Percentiles rank a stretch among this genome's conserved stretches.
Conservation (phyloP, 1,284 basidiomycete species). For the Ceratobasidium sp. region DNA sequence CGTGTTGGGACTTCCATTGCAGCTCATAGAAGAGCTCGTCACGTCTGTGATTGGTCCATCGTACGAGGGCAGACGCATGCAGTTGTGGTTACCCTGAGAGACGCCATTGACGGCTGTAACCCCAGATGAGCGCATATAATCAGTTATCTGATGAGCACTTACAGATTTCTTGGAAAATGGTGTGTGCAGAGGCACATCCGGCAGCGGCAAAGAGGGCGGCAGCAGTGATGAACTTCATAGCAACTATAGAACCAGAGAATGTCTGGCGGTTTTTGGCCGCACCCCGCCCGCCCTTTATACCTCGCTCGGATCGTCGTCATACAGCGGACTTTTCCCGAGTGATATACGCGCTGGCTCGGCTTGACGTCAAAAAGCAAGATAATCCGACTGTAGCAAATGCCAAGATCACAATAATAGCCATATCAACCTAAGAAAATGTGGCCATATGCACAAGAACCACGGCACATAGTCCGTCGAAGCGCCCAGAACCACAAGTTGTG, state of each 20-base stretch:
- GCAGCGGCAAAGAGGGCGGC: slow-evolving; percentile 29
- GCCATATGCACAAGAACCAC: not conserved
- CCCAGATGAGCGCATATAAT: not conserved
- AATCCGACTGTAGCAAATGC: too few species aligned
- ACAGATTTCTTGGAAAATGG: slow-evolving; percentile 42
- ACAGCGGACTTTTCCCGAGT: not conserved
- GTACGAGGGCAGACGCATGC: slow-evolving; percentile 38
- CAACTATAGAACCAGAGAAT: not conserved
- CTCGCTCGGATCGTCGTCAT: slow-evolving; percentile 14
- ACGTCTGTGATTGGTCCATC: slow-evolving; percentile 42
- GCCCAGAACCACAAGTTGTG: not conserved
- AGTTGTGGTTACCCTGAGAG: slow-evolving; percentile 30
- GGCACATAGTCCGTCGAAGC: slow-evolving; percentile 3
- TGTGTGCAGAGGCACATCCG: slow-evolving; percentile 41
- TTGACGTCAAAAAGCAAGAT: slow-evolving; percentile 16
- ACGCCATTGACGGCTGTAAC: slow-evolving; percentile 29
- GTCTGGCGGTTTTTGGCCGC: not conserved
- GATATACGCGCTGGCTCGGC: not conserved
- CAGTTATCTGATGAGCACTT: not conserved
- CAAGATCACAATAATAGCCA: too few species aligned
- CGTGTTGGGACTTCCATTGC: slow-evolving; percentile 44
- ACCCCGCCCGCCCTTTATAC: not conserved
- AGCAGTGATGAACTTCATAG: slow-evolving; percentile 19
- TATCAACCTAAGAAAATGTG: not conserved
- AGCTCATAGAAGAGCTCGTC: slow-evolving; percentile 42